These are phyloP conservation scores for Pythium dissotocum DNA, from an alignment of 352 stramenopile species.

Conservation along the genomic window DNA sequence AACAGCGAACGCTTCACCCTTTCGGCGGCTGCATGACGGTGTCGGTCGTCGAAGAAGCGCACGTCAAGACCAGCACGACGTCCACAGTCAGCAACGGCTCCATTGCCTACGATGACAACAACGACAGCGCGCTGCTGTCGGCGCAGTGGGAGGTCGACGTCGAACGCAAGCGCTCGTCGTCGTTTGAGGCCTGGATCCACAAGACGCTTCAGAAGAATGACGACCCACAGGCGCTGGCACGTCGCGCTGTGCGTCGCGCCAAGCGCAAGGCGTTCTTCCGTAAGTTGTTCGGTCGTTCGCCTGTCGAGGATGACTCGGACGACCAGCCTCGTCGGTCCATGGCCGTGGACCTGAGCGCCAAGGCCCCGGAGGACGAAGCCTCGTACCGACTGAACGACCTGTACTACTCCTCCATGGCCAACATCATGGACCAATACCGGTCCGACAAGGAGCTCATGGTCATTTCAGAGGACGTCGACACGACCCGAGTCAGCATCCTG, in stretches of 20 bases:
- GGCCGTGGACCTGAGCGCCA: neutral
- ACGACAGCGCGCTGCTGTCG: slow-evolving; percentile 1
- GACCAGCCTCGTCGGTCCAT: slow-evolving; percentile 1
- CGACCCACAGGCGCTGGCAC: slow-evolving; percentile 11
- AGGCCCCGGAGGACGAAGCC: slow-evolving; percentile 8
- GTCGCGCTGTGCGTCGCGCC: slow-evolving; percentile 15
- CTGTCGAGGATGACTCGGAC: neutral
- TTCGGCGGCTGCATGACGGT: slow-evolving; percentile 14
- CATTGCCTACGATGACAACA: neutral
- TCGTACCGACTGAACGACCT: slow-evolving; percentile 19
- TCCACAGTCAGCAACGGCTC: slow-evolving; percentile 1
- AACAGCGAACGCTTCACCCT: neutral
- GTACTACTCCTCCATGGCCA: slow-evolving; percentile 21
- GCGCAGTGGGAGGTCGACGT: slow-evolving; percentile 11
- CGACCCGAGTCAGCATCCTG: slow-evolving; percentile 22
- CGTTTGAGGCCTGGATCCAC: slow-evolving; percentile 20
- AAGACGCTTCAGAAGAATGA: slow-evolving; percentile 16
- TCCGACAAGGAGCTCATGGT: slow-evolving; percentile 17
- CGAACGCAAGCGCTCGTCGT: slow-evolving; percentile 20
- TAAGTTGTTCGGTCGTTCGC: slow-evolving; percentile 17
- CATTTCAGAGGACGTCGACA: slow-evolving; percentile 1
- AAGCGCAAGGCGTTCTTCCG: slow-evolving; percentile 26
- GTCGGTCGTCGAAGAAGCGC: slow-evolving; percentile 12
- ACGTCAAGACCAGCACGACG: slow-evolving; percentile 9
- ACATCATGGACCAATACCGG: slow-evolving; percentile 26